A percentile compares a stretch with the other conserved stretches of the same genome.
Evolutionary conservation across 371 early-diverging fungal genomes (phyloP).

Genomic region (Rhizopus delemar): DNA sequence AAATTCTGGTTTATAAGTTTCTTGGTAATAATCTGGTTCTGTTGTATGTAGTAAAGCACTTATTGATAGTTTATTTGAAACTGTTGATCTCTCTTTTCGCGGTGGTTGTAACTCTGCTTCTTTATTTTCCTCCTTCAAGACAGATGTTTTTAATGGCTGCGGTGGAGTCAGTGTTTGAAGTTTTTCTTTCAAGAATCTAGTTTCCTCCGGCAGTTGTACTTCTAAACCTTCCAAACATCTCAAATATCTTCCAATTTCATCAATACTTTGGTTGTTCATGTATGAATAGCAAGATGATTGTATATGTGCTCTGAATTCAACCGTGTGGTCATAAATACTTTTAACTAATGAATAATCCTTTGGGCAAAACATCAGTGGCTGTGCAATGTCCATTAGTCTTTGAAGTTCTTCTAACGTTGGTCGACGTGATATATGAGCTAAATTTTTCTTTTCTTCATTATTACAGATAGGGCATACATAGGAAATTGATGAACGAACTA

Average conservation of each 20-base stretch:
- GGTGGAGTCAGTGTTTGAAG: slow-evolving; percentile 29
- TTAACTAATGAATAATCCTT: slow-evolving; percentile 56
- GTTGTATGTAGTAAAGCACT: background rate
- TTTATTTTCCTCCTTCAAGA: background rate
- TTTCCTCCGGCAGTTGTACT: slow-evolving; percentile 48
- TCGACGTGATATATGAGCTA: slow-evolving; percentile 28
- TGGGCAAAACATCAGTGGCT: slow-evolving; percentile 56
- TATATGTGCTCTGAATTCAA: slow-evolving; percentile 33
- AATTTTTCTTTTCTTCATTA: background rate
- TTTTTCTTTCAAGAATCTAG: slow-evolving; percentile 47
- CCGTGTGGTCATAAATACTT: slow-evolving; percentile 44
- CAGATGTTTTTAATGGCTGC: too few relatives aligned
- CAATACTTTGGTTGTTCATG: slow-evolving; percentile 24
- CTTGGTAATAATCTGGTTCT: background rate
- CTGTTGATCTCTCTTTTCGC: background rate
- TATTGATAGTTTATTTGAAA: background rate
- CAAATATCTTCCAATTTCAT: slow-evolving; percentile 50
- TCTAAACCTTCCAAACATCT: slow-evolving; percentile 65
- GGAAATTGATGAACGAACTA: slow-evolving; percentile 51
- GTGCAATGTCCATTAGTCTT: slow-evolving; percentile 44
- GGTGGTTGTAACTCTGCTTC: background rate
- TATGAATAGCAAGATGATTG: slow-evolving; percentile 46
- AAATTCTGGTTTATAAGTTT: background rate
- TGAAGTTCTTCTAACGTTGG: slow-evolving; percentile 53
- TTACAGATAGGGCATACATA: slow-evolving; percentile 75